phyloP scores from a whole-genome alignment of 257 asterid species.

The Thymus mandschuricus region DNA sequence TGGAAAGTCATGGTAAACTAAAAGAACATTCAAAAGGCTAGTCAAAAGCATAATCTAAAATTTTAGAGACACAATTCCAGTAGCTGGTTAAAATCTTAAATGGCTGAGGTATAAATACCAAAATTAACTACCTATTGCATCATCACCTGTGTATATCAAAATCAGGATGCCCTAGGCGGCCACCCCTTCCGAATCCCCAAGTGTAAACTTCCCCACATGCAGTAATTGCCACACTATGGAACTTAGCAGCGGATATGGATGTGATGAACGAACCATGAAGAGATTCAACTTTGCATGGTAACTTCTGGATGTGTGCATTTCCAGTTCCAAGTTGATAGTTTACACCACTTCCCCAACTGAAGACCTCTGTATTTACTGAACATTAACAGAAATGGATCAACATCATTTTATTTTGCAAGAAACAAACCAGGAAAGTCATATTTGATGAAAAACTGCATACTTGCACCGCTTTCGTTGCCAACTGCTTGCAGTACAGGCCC shows the following conservation, averaged over 20 bases:
- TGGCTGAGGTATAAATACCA: background rate
- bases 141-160: conserved; percentile 93
- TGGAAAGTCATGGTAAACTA: background rate
- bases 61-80: background rate
- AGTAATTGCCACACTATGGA: conserved; percentile 94
- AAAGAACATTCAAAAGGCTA: background rate
- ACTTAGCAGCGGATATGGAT: conserved; percentile 83
- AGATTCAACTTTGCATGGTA: conserved; percentile 96
- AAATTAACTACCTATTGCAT: conserved; percentile 50
- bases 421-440: conserved; percentile 28
- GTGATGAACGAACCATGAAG: conserved; percentile 75
- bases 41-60: background rate
- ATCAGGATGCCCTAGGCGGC: conserved; percentile 98
- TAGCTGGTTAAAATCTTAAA: background rate
- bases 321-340: conserved; percentile 99
- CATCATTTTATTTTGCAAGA: conserved; percentile 24
- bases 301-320: conserved; percentile 90
- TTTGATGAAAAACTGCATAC: conserved; percentile 41
- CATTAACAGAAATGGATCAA: conserved; percentile 13
- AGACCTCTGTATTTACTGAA: conserved; percentile 86
- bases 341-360: conserved; percentile 99
- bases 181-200: conserved; percentile 99
- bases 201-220: conserved; percentile 88
- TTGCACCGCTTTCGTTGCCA: conserved; percentile 56
- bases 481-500: conserved; percentile 82